phyloP scores from a whole-genome alignment of 495 filamentous ascomycete species.

The Pyronema domesticum region DNA sequence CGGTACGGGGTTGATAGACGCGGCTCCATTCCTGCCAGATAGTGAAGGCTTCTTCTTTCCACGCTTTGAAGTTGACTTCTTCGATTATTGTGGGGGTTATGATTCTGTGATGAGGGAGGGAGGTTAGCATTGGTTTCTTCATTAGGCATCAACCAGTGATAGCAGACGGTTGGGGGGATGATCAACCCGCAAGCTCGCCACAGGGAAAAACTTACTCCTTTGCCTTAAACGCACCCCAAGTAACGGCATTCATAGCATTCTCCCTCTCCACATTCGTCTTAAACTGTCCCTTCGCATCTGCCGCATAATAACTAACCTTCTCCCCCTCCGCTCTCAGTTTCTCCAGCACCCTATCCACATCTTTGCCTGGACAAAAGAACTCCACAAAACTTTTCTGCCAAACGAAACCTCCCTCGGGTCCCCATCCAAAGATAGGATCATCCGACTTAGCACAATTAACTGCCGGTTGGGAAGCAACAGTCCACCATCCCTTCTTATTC shows the following conservation, averaged over 20 bases:
- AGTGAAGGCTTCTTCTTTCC: conserved; percentile 88
- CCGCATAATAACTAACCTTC: conserved; percentile 63
- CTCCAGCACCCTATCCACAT: conserved; percentile 48
- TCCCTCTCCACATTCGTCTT: conserved; percentile 23
- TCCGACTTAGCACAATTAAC: conserved; percentile 64
- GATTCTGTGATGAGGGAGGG: conserved; percentile 41
- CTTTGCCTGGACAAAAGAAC: conserved; percentile 59
- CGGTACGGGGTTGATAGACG: conserved; percentile 51
- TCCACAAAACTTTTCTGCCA: conserved; percentile 98
- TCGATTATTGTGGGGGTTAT: conserved; percentile 96
- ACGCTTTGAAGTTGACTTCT: conserved; percentile 82
- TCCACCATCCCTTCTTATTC: conserved; percentile 84
- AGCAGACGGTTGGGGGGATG: conserved; percentile 11
- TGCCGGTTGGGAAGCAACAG: conserved; percentile 86
- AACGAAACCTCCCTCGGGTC: conserved; percentile 77
- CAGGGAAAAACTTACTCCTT: conserved; percentile 45
- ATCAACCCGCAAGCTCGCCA: background rate
- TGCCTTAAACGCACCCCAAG: conserved; percentile 88
- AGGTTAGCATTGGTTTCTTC: background rate
- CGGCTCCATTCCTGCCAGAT: conserved; percentile 90
- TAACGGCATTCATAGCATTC: conserved; percentile 72
- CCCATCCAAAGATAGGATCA: conserved; percentile 83
- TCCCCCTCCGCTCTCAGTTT: conserved; percentile 37
- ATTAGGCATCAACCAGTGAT: background rate
- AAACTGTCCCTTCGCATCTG: conserved; percentile 35